Percentiles rank a stretch among this genome's conserved stretches.
phyloP scores from a whole-genome alignment of 495 filamentous ascomycete genomes.

The Poronia punctata region DNA sequence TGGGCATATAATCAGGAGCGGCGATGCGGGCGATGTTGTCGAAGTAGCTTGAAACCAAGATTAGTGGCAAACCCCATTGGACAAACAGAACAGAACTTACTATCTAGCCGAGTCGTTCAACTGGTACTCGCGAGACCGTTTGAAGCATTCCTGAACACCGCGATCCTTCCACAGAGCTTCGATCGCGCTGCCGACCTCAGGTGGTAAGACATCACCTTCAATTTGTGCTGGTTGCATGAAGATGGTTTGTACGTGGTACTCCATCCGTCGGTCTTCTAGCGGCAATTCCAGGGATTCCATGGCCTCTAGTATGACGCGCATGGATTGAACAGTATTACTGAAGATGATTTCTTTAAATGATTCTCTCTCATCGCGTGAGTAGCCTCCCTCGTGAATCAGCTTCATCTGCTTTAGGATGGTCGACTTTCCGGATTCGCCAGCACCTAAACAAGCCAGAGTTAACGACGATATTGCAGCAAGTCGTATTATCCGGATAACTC shows the following conservation, averaged over 20 bases:
- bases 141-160: slow-evolving; percentile 93
- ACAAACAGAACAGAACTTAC: slow-evolving; percentile 49
- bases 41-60: slow-evolving; percentile 67
- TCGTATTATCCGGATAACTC: slow-evolving; percentile 27
- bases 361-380: slow-evolving; percentile 70
- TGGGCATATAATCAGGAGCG: slow-evolving; percentile 88
- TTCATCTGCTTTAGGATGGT: slow-evolving; percentile 99
- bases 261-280: slow-evolving; percentile 77
- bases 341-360: slow-evolving; percentile 96
- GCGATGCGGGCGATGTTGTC: slow-evolving; percentile 91
- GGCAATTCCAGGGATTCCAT: slow-evolving; percentile 92
- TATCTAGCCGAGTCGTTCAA: slow-evolving; percentile 97
- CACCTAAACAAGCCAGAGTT: slow-evolving; percentile 50
- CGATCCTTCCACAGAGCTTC: slow-evolving; percentile 89
- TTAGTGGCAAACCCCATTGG: slow-evolving; percentile 24
- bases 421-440: slow-evolving; percentile 98
- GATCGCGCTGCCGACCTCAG: slow-evolving; percentile 90
- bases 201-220: slow-evolving; percentile 87
- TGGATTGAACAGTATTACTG: slow-evolving; percentile 94
- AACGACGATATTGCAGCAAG: neutral
- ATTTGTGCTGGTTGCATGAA: slow-evolving; percentile 96
- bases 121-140: slow-evolving; percentile 91
- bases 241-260: slow-evolving; percentile 91
- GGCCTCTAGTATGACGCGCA: slow-evolving; percentile 91
- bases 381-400: slow-evolving; percentile 75